Conservation (phyloP, 345 rosid genomes). For the Citropsis articulata region DNA sequence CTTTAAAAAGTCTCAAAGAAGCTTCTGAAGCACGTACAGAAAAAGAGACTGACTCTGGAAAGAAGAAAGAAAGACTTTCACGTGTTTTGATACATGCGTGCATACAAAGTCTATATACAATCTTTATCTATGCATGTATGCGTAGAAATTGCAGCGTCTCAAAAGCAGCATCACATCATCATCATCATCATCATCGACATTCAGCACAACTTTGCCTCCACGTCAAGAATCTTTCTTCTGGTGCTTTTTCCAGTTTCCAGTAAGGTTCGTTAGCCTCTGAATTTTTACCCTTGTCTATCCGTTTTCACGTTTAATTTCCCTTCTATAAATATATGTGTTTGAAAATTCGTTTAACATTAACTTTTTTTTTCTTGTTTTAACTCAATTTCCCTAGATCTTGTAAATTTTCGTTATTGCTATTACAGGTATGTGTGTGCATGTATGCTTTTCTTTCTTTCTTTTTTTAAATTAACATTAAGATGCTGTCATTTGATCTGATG, state of each 20-base stretch:
- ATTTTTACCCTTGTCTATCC: neutral
- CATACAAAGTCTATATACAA: neutral
- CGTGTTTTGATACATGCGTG: neutral
- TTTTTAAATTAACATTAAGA: too few relatives aligned
- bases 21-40: conserved; percentile 27
- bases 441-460: too few relatives aligned
- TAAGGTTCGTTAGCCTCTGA: neutral
- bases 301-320: too few relatives aligned
- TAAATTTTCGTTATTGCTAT: neutral
- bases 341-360: neutral
- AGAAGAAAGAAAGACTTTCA: conserved; percentile 10
- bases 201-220: neutral
- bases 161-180: too few relatives aligned
- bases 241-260: neutral
- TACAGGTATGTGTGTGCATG: neutral
- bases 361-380: neutral
- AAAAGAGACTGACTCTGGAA: neutral
- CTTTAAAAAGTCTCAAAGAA: neutral
- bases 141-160: neutral
- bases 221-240: conserved; percentile 1
- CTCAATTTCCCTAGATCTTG: neutral
- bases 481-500: neutral
- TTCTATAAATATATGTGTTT: neutral
- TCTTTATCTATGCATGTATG: neutral
- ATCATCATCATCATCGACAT: too few relatives aligned